phyloP scores from a whole-genome alignment of 352 stramenopile genomes.

The Phytophthora rubi region DNA sequence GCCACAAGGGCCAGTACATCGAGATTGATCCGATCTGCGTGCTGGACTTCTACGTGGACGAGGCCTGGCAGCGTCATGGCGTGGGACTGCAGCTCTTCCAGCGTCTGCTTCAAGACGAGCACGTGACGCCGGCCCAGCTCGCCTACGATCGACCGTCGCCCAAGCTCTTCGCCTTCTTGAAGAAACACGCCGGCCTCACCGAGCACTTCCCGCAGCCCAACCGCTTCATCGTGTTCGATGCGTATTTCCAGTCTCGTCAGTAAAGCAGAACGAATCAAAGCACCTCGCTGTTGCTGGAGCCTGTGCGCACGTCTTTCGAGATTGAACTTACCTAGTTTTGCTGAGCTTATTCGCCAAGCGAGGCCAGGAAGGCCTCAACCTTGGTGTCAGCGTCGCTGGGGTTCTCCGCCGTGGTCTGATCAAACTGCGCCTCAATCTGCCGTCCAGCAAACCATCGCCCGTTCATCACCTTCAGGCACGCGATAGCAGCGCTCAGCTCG shows the following conservation, averaged over 20 bases:
- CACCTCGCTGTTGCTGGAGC: background rate
- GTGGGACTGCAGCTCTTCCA: conserved; percentile 73
- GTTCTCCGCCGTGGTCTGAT: conserved; percentile 61
- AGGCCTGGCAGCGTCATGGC: conserved; percentile 59
- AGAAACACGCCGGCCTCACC: conserved; percentile 66
- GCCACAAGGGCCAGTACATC: conserved; percentile 56
- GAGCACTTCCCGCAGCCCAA: conserved; percentile 76
- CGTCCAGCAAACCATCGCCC: conserved; percentile 80
- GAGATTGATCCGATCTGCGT: conserved; percentile 83
- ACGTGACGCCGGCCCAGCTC: conserved; percentile 35
- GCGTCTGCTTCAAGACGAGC: conserved; percentile 52
- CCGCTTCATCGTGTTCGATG: conserved; percentile 87
- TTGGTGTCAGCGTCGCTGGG: conserved; percentile 72
- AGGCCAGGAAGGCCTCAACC: conserved; percentile 82
- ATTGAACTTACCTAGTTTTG: conserved; percentile 20
- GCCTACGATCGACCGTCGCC: conserved; percentile 85
- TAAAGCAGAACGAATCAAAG: conserved; percentile 9
- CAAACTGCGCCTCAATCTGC: conserved; percentile 68
- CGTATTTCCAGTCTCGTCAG: conserved; percentile 53
- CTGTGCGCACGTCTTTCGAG: background rate
- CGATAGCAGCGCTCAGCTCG: conserved; percentile 56
- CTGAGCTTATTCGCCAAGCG: conserved; percentile 45
- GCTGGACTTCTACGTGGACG: conserved; percentile 81
- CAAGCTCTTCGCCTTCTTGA: conserved; percentile 80
- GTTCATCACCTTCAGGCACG: conserved; percentile 81